A percentile compares a stretch with the other conserved stretches of the same genome.
Evolutionary conservation across 2,329 filamentous ascomycete genomes (phyloP).

Genomic region (Penicillium sp.): DNA sequence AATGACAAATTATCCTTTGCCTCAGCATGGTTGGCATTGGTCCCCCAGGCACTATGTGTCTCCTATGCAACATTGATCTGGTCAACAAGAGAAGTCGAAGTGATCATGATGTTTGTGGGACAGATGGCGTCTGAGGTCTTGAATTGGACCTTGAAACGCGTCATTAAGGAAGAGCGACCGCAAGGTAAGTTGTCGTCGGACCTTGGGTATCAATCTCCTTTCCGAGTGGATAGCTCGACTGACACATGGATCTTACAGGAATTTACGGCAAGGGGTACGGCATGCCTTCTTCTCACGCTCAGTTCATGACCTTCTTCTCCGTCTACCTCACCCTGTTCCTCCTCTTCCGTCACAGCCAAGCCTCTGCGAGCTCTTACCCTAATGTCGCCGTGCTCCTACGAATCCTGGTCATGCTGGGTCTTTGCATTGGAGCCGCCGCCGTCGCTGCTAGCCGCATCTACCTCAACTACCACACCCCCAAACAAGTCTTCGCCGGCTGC

Average conservation of each 20-base stretch:
- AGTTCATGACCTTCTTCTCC: constrained; percentile 91
- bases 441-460: constrained; percentile 86
- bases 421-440: constrained; percentile 58
- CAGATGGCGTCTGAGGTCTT: constrained; percentile 87
- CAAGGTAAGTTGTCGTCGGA: constrained; percentile 53
- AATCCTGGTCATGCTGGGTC: constrained; percentile 54
- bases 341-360: constrained; percentile 70
- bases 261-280: constrained; percentile 90
- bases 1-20: constrained; percentile 76
- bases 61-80: constrained; percentile 87
- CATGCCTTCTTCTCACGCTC: constrained; percentile 93
- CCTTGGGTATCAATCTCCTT: background rate
- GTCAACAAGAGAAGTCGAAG: constrained; percentile 85
- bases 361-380: constrained; percentile 42
- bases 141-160: constrained; percentile 83
- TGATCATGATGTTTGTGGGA: constrained; percentile 83
- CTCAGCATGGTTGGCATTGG: constrained; percentile 89
- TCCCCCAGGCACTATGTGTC: constrained; percentile 86
- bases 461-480: constrained; percentile 83
- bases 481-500: constrained; percentile 79
- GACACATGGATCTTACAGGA: constrained; percentile 41
- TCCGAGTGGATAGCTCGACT: background rate
- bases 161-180: constrained; percentile 89
- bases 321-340: constrained; percentile 81
- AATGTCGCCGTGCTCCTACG: constrained; percentile 52